Evolutionary conservation across 192 early-diverging fungal genomes (phyloP).

Genomic region (Linnemannia zychae): DNA sequence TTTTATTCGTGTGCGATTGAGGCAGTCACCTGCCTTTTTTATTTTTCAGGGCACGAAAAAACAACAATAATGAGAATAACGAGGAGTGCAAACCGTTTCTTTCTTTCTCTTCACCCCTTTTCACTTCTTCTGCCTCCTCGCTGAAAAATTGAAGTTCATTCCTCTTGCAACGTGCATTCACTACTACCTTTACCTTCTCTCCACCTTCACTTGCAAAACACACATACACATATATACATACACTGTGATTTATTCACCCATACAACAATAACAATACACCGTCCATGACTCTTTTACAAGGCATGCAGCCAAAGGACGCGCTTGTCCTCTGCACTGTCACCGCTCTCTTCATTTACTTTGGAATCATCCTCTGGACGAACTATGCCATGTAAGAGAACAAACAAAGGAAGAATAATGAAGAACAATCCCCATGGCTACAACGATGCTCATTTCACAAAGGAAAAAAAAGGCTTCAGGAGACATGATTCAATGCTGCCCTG

Average conservation of each 20-base stretch:
- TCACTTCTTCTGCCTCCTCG: not conserved
- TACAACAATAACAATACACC: not conserved
- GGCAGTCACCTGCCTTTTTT: not conserved
- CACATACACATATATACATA: too few species aligned
- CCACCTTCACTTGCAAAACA: not conserved
- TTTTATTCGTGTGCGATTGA: not conserved
- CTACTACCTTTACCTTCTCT: not conserved
- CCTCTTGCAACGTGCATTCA: not conserved
- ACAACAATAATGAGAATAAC: not conserved
- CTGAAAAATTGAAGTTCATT: not conserved
- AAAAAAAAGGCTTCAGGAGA: not conserved
- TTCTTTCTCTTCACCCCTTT: not conserved
- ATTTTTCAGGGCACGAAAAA: not conserved
- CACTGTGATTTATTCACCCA: not conserved
- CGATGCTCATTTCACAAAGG: not conserved
- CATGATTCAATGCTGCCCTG: too few species aligned
- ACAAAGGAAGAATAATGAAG: not conserved
- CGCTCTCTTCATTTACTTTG: conserved; percentile 45
- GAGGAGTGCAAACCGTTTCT: not conserved
- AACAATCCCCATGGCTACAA: not conserved
- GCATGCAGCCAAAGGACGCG: conserved; percentile 43
- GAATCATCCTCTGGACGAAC: conserved; percentile 29
- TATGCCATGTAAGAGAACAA: conserved; percentile 35
- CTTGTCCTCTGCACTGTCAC: conserved; percentile 47
- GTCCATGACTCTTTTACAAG: conserved; percentile 10